Evolutionary conservation across 108 stramenopile species (phyloP).

Genomic region (Ochromonas danica): DNA sequence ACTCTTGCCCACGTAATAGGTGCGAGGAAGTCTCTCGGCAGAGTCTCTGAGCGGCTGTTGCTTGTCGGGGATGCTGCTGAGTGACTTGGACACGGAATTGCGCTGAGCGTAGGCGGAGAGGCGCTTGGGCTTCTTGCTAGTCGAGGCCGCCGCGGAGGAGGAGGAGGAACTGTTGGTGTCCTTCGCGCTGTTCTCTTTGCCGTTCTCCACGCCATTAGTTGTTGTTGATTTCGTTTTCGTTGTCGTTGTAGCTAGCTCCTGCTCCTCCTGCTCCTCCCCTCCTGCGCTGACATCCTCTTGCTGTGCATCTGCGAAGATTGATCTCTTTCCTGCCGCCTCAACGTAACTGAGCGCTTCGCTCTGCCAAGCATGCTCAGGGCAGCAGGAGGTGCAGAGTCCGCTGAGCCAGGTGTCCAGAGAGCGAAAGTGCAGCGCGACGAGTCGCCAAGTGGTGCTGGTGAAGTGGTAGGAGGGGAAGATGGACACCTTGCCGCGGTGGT

Average conservation of each 20-base stretch:
- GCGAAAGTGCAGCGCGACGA: slow-evolving; percentile 30
- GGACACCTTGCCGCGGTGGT: slow-evolving; percentile 38
- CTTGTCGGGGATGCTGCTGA: slow-evolving; percentile 8
- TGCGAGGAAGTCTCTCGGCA: neutral
- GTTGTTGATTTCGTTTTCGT: slow-evolving; percentile 10
- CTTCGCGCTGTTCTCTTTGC: neutral
- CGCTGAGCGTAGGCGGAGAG: too few species aligned
- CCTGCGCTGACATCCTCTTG: neutral
- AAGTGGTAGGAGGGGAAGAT: slow-evolving; percentile 37
- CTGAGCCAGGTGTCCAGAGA: slow-evolving; percentile 37
- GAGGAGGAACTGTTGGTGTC: slow-evolving; percentile 19
- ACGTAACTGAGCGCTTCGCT: neutral
- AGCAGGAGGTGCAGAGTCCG: slow-evolving; percentile 33
- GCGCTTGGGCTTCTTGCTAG: too few species aligned
- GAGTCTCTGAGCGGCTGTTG: neutral
- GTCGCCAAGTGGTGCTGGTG: slow-evolving; percentile 30
- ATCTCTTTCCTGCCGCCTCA: slow-evolving; percentile 3
- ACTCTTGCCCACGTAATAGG: slow-evolving; percentile 41
- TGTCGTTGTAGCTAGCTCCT: neutral
- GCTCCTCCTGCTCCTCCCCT: neutral
- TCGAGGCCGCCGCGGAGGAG: neutral
- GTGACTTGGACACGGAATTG: slow-evolving; percentile 31
- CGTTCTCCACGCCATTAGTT: slow-evolving; percentile 10
- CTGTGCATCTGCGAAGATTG: neutral
- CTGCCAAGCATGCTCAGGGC: slow-evolving; percentile 31